These are phyloP conservation scores for Plectranthus barbatus DNA, from an alignment of 257 asterid genomes.

Conservation along the genomic window DNA sequence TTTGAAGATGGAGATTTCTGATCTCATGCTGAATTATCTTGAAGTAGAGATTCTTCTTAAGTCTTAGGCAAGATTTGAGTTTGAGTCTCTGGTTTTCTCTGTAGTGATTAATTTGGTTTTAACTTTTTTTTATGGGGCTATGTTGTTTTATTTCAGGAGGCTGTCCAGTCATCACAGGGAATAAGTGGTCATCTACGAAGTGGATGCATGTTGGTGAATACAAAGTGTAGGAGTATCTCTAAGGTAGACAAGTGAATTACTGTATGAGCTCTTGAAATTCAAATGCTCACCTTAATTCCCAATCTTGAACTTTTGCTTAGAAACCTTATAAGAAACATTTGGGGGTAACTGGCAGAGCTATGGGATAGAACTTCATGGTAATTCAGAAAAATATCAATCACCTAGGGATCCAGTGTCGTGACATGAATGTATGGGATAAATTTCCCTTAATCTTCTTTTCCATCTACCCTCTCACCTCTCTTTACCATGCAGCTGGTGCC, in stretches of 20 bases:
- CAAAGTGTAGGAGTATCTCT: constrained; percentile 23
- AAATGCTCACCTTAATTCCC: background rate
- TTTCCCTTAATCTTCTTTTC: background rate
- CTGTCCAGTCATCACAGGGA: constrained; percentile 50
- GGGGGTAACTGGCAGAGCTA: background rate
- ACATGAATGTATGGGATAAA: too few relatives aligned
- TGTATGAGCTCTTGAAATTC: background rate
- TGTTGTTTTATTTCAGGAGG: constrained; percentile 36
- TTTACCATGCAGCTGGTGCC: background rate
- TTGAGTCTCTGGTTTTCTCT: background rate
- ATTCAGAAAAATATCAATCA: background rate
- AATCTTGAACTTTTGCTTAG: background rate
- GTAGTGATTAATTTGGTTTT: background rate
- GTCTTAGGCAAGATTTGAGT: background rate
- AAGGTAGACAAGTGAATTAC: constrained; percentile 12
- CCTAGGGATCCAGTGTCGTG: background rate
- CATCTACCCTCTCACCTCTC: background rate
- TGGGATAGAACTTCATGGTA: background rate
- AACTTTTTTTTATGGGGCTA: background rate
- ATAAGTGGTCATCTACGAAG: constrained; percentile 59
- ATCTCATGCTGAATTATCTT: background rate
- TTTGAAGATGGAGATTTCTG: background rate
- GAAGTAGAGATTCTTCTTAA: constrained; percentile 2
- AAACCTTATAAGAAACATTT: background rate
- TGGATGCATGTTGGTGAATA: constrained; percentile 65